Percentiles rank a stretch among this genome's conserved stretches.
Conservation (phyloP, 306 rosid genomes). For the Prunus persica region Prunus_persica_NCBIv2 NC_034014.1:18769501-18770000, state of each 20-base stretch:
- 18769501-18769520: constrained; percentile 45
- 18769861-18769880: constrained; percentile 31
- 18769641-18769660: constrained; percentile 43
- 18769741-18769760: constrained; percentile 49
- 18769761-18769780: constrained; percentile 43
- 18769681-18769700: constrained; percentile 36
- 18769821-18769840: constrained; percentile 55
- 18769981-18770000: too few relatives aligned
- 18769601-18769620: constrained; percentile 33
- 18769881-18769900: too few relatives aligned
- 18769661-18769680: constrained; percentile 37
- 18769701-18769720: constrained; percentile 45
- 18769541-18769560: constrained; percentile 35
- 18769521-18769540: constrained; percentile 50
- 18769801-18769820: constrained; percentile 48
- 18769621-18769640: constrained; percentile 53
- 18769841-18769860: constrained; percentile 28
- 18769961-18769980: too few relatives aligned
- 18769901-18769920: too few relatives aligned
- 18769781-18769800: constrained; percentile 34
- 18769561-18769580: constrained; percentile 39
- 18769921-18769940: too few relatives aligned
- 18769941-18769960: too few relatives aligned
- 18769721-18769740: constrained; percentile 40
- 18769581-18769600: constrained; percentile 42